Base-by-base conservation (phyloP, 225 moss, liverwort and hornwort genomes). In the Sphagnum tenellum region DNA sequence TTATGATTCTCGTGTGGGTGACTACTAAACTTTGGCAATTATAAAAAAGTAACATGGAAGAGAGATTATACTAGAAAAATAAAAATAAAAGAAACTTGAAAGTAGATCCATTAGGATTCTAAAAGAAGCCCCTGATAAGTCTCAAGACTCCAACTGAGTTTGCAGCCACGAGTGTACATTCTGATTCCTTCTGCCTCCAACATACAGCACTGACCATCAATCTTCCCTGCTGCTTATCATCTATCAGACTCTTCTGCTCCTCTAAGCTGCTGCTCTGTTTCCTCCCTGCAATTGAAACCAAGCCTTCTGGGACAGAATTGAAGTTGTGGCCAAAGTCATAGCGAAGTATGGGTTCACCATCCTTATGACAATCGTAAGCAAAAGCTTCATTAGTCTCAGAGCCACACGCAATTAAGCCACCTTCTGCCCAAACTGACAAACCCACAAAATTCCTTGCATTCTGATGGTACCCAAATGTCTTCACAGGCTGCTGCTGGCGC, bases 361-460 rank as follows among this genome's bases (percentile, higher is more conserved):
- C 50, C 46, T 60, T 75, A 8, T 68, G 71, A 45, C 71, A 70
- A 8, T 78, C 86, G 64, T 92, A 95, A 0, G 84, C 71, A 56
- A 82, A 83, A 3, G 86, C 86, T 55, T 92, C 84, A 70, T 95
- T 84, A 47, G 88, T 95, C 64, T 95, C 95, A 4, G 92, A 95
- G 52, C 95, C 95, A 45, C 89, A 95, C 3, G 95, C 92, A 47
- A 95, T 72, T 12, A 92, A 74, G 4, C 88, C 81, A 0, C 72
- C 88, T 50, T 86, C 88, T 52, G 65, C 50, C 56, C 74, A 76
- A 44, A 95, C 79, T 9, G 92, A 89, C 64, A 95, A 72, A 12
- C 95, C 95, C 47, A 86, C 86, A 77, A 95, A 95, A 66, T 89
- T 82, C 54, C 79, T 76, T 12, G 80, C 83, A 47, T 95, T 95